Conservation (phyloP, 768 basidiomycete species). For the Suillus plorans region DNA sequence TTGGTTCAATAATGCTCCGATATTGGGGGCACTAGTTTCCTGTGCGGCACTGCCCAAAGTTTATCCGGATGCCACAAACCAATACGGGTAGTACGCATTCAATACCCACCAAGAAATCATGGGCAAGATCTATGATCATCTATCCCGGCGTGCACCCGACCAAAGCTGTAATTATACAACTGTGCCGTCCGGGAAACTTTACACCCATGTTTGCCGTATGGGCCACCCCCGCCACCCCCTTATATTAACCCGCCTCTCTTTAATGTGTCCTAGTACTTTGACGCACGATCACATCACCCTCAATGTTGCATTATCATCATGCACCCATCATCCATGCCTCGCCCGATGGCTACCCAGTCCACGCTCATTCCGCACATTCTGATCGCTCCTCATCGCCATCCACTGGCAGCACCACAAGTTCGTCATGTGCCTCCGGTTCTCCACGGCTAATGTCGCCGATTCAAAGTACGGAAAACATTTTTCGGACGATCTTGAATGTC, state of each 20-base stretch:
- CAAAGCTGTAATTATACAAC: constrained; percentile 8
- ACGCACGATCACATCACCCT: constrained; percentile 7
- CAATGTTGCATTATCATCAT: constrained; percentile 18
- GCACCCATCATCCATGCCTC: constrained; percentile 8
- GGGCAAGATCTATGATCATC: not conserved
- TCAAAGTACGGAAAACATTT: constrained; percentile 46
- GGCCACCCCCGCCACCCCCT: constrained; percentile 2
- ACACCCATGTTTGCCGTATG: constrained; percentile 19
- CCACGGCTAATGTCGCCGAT: constrained; percentile 15
- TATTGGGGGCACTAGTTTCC: not conserved
- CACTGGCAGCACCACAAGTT: not conserved
- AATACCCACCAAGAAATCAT: not conserved
- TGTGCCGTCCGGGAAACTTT: constrained; percentile 20
- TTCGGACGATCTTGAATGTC: constrained; percentile 63
- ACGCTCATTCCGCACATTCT: not conserved
- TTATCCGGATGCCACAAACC: constrained; percentile 8
- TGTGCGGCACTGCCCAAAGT: constrained; percentile 17
- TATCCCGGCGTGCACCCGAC: not conserved
- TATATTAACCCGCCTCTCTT: constrained; percentile 25
- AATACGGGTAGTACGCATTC: constrained; percentile 10
- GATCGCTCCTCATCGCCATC: not conserved
- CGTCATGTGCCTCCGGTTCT: not conserved
- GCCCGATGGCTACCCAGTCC: not conserved
- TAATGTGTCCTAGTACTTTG: constrained; percentile 4
- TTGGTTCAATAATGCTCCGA: not conserved